Evolutionary conservation across 148 eudicot genomes (phyloP), one percentile per base, ranked within the genome.

Genomic region (Dysphania ambrosioides): DNA sequence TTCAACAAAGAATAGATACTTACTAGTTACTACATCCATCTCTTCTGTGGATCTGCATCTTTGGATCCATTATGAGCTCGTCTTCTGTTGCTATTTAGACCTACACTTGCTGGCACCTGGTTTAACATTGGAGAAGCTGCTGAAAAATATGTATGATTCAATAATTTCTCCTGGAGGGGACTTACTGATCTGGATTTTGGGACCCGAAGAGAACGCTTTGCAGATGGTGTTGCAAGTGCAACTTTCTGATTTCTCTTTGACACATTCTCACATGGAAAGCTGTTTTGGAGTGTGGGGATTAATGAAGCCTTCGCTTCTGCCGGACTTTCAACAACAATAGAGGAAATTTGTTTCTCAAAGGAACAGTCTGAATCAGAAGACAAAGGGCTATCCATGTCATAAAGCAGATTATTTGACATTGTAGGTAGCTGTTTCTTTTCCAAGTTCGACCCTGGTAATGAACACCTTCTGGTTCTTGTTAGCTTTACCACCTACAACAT

Each of bases 321-420:
- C 63, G 51, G 53, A 41, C 70, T 75, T 24, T 57, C 30, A 11
- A 31, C 73, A 62, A 70, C 16, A 12, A 18, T 23, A 67, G 74
- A 49, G 41, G 65, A 75, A 9, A 63, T 69, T 30, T 49, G 81
- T 59, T 75, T 86, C 73, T 56, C 57, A 5, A 77, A 32, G 41
- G 87, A 62, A 74, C 79, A 71, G 63, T 93, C 98, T 35, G 93
- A 88, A 85, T 91, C 98, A 21, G 93, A 89, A 56, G 97, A 93
- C 36, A 11, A 16, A 47, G 96, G 83, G 74, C 93, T 72, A 41
- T 88, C 95, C 97, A 93, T 89, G 68, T 89, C 92, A 71, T 83
- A 93, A 24, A 91, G 67, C 67, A 91, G 77, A 70, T 93, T 93
- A 36, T 93, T 93, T 56, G 88, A 73, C 98, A 91, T 80, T 27